Conservation (phyloP, 495 filamentous ascomycete species). For the Daldinia concentrica region DNA sequence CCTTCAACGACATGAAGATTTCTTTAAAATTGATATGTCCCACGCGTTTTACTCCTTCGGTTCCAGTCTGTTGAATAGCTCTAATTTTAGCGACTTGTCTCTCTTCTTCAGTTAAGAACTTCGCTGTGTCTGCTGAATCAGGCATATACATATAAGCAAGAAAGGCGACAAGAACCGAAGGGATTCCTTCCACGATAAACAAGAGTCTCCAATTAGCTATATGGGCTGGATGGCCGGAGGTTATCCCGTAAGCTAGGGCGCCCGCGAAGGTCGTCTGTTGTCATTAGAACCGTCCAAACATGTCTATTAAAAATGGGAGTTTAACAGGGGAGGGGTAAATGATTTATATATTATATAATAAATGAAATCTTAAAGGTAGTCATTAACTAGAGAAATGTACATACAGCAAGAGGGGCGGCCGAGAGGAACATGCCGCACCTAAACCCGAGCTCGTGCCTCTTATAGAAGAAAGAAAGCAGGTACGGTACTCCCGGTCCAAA, state of each 20-base stretch:
- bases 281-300: background rate
- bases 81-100: slow-evolving; percentile 72
- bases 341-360: background rate
- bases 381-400: background rate
- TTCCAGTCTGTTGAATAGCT: slow-evolving; percentile 69
- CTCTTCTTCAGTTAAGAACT: slow-evolving; percentile 76
- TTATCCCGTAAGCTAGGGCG: slow-evolving; percentile 84
- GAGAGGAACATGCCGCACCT: slow-evolving; percentile 80
- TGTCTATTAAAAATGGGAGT: too few relatives aligned
- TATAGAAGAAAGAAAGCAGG: slow-evolving; percentile 85
- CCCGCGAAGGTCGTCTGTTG: slow-evolving; percentile 76
- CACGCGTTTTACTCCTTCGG: slow-evolving; percentile 54
- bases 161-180: slow-evolving; percentile 71
- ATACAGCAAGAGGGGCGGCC: slow-evolving; percentile 74
- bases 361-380: too few relatives aligned
- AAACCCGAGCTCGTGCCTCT: slow-evolving; percentile 78
- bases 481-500: slow-evolving; percentile 79
- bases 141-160: slow-evolving; percentile 75
- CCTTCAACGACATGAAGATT: slow-evolving; percentile 62
- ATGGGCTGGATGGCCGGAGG: slow-evolving; percentile 66
- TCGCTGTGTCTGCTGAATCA: slow-evolving; percentile 73
- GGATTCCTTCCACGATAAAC: slow-evolving; percentile 85
- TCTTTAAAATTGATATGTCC: slow-evolving; percentile 68
- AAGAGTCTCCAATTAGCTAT: slow-evolving; percentile 82
- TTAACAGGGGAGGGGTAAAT: too few relatives aligned